Percentiles rank a stretch among this genome's conserved stretches.
These are phyloP conservation scores for Geoglossum cookeanum DNA, from an alignment of 2,329 filamentous ascomycete species.

Conservation along the genomic window DNA sequence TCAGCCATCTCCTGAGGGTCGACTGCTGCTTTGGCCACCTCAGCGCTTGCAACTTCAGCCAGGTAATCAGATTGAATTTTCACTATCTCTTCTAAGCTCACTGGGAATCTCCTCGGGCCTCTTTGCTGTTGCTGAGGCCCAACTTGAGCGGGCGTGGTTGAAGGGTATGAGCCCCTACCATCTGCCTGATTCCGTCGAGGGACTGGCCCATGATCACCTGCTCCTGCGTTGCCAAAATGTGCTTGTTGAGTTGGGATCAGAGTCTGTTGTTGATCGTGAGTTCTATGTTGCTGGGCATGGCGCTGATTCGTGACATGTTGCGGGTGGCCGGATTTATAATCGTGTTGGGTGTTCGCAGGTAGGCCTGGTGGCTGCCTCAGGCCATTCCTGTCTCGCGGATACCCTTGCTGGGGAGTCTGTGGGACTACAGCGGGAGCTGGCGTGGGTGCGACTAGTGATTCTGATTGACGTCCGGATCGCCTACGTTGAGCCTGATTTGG, in stretches of 20 bases:
- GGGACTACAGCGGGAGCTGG: background rate
- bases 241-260: background rate
- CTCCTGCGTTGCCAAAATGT: background rate
- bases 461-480: constrained; percentile 40
- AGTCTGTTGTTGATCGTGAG: background rate
- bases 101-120: background rate
- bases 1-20: constrained; percentile 40
- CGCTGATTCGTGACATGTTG: background rate
- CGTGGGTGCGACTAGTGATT: constrained; percentile 24
- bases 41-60: constrained; percentile 22
- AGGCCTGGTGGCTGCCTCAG: background rate
- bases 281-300: background rate
- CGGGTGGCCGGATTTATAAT: background rate
- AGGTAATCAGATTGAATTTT: constrained; percentile 23
- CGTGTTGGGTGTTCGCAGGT: background rate
- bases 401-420: background rate
- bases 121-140: constrained; percentile 1
- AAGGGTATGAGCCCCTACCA: background rate
- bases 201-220: background rate
- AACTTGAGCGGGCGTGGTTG: background rate
- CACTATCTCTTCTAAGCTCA: constrained; percentile 6
- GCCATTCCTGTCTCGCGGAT: background rate
- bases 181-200: background rate
- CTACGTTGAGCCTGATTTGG: constrained; percentile 44
- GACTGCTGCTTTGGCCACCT: constrained; percentile 44